Evolutionary conservation across 441 rosid genomes (phyloP).

Genomic region (Jatropha multifida): DNA sequence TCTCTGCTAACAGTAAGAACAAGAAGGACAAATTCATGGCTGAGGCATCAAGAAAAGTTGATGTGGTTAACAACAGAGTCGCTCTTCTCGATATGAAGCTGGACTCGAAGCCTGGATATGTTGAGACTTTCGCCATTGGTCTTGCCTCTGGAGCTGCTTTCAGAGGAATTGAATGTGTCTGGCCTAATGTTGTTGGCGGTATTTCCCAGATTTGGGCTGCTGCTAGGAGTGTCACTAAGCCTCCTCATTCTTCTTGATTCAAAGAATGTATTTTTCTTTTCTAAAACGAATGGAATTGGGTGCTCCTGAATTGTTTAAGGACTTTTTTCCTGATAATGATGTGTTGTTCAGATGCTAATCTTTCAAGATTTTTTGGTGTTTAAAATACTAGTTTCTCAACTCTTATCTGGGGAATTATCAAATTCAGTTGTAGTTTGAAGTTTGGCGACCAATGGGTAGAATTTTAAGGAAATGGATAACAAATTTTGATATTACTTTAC

Average conservation of each 20-base stretch:
- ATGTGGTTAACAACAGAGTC: conserved; percentile 50
- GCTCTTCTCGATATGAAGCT: conserved; percentile 77
- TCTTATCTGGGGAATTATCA: neutral
- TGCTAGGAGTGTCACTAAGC: conserved; percentile 50
- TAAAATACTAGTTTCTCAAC: neutral
- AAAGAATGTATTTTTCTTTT: neutral
- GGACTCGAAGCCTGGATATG: conserved; percentile 78
- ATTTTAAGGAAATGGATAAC: no score
- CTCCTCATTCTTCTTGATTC: conserved; percentile 31
- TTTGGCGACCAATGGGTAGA: no score
- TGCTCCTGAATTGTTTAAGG: neutral
- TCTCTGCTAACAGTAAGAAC: conserved; percentile 42
- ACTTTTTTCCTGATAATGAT: neutral
- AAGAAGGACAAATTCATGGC: conserved; percentile 47
- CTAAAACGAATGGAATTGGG: neutral
- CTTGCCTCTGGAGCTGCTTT: conserved; percentile 72
- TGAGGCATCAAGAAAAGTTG: conserved; percentile 61
- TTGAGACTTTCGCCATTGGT: conserved; percentile 60
- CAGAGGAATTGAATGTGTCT: conserved; percentile 48
- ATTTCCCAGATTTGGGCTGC: conserved; percentile 68
- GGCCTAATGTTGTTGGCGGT: conserved; percentile 60
- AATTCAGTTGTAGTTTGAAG: neutral
- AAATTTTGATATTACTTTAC: no score
- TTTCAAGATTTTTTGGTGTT: neutral
- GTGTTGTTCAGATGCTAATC: neutral